Evolutionary conservation across 371 early-diverging fungal genomes (phyloP), one percentile per base, ranked within the genome.

Genomic region (Lichtheimia ramosa): DNA sequence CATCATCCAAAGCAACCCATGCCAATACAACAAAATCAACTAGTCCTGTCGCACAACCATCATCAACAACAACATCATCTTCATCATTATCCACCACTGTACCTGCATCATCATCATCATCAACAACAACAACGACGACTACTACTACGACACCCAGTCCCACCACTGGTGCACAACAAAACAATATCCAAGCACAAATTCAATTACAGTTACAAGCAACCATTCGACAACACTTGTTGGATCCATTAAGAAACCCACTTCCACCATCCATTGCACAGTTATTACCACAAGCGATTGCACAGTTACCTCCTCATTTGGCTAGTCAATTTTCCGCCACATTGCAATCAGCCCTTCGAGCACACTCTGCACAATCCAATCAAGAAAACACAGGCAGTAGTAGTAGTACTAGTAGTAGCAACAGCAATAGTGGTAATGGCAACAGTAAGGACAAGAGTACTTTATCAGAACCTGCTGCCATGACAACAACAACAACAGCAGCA

Each of bases 231-330:
- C 79, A 79, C 55, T 58, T 79, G 28, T 48, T 79, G 15, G 75
- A 79, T 55, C 79, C 79, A 54, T 55, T 75, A 25, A 63, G 62
- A 6, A 61, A 73, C 54, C 79, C 79, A 34, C 60, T 79, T n/a
- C 79, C 79, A 3, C 63, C 79, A 10, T 69, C 79, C 10, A 71
- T 79, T 25, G 70, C 75, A 10, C 74, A 75, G 40, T 54, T 75
- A 12, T 51, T 79, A 48, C 79, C 79, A 0, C 75, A 79, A 40
- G 79, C 79, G 0, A 75, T 79, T 51, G 74, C 79, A 5, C 79
- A 79, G 43, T 49, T 79, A 20, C 79, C 79, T 24, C 75, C 75
- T 43, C 74, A 75, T 48, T 46, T 79, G 40, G 79, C 79, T 5
- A 71, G 51, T 46, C 79, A 78, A 43, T 58, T 78, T 23, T 71